Evolutionary conservation across 2,329 filamentous ascomycete species (phyloP).

Genomic region (Fusarium brevicatenulatum): DNA sequence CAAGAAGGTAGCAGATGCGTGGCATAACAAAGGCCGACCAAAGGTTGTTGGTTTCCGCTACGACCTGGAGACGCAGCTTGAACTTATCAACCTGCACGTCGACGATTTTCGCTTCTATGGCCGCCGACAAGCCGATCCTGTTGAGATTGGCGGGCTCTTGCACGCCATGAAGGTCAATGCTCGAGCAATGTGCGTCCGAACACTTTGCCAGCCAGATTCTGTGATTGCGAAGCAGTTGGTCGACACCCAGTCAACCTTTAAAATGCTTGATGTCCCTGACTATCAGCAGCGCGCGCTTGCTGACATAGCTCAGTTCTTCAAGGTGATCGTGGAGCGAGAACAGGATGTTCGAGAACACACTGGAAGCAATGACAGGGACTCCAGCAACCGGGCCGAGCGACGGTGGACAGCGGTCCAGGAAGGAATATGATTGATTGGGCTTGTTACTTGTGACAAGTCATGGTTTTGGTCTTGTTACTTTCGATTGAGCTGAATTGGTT

Average conservation of each 20-base stretch:
- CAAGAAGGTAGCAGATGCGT: conserved; percentile 61
- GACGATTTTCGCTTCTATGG: conserved; percentile 66
- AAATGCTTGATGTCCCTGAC: conserved; percentile 59
- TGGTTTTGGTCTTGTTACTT: not conserved
- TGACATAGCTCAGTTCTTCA: conserved; percentile 65
- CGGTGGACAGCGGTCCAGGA: conserved; percentile 14
- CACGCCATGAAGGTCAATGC: conserved; percentile 64
- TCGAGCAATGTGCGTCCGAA: conserved; percentile 62
- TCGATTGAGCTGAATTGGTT: not conserved
- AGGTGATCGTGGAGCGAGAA: conserved; percentile 61
- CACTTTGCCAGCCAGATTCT: conserved; percentile 67
- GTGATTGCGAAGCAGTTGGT: conserved; percentile 68
- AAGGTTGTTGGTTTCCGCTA: conserved; percentile 67
- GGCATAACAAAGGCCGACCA: conserved; percentile 63
- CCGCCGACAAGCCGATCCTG: conserved; percentile 53
- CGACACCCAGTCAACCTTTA: conserved; percentile 62
- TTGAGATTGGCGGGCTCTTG: conserved; percentile 59
- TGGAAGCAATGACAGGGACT: conserved; percentile 16
- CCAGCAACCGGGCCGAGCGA: conserved; percentile 1
- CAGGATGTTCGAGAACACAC: conserved; percentile 43
- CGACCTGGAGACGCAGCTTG: conserved; percentile 69
- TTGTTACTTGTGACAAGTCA: not conserved
- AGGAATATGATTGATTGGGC: not conserved
- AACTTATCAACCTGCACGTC: conserved; percentile 61
- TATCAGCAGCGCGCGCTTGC: conserved; percentile 57